A percentile compares a stretch with the other conserved stretches of the same genome.
phyloP scores from a whole-genome alignment of 352 stramenopile genomes.

The Thalassiosira sp. region DNA sequence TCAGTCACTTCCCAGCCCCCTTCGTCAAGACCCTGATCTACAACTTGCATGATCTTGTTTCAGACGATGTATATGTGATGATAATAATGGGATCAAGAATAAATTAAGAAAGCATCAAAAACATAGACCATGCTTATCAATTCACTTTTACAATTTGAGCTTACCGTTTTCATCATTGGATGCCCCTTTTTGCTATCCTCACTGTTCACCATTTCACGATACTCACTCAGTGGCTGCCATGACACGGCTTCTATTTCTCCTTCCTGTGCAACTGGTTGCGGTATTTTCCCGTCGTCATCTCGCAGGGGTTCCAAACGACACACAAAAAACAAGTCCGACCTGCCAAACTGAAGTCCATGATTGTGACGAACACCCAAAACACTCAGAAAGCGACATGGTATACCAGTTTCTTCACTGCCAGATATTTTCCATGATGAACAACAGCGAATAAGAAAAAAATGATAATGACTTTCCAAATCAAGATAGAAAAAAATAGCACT shows the following conservation, averaged over 20 bases:
- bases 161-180: slow-evolving; percentile 75
- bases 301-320: slow-evolving; percentile 75
- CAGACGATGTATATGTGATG: too few relatives aligned
- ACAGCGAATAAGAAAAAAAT: background rate
- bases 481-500: background rate
- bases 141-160: too few relatives aligned
- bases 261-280: slow-evolving; percentile 60
- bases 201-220: slow-evolving; percentile 64
- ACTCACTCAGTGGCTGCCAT: slow-evolving; percentile 75
- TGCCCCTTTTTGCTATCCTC: slow-evolving; percentile 52
- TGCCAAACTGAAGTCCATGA: slow-evolving; percentile 71
- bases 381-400: slow-evolving; percentile 65
- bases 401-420: slow-evolving; percentile 76
- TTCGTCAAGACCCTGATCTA: slow-evolving; percentile 53
- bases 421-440: background rate
- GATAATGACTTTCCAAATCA: background rate
- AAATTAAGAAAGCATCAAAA: too few relatives aligned
- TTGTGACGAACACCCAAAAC: slow-evolving; percentile 77
- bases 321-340: slow-evolving; percentile 82
- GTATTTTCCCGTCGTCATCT: slow-evolving; percentile 57
- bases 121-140: too few relatives aligned
- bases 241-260: slow-evolving; percentile 73
- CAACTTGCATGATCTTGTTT: slow-evolving; percentile 67
- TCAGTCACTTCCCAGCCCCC: slow-evolving; percentile 27
- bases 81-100: too few relatives aligned